Evolutionary conservation across 305 asterid genomes (phyloP).

Genomic region (Solanum chacoense): DNA sequence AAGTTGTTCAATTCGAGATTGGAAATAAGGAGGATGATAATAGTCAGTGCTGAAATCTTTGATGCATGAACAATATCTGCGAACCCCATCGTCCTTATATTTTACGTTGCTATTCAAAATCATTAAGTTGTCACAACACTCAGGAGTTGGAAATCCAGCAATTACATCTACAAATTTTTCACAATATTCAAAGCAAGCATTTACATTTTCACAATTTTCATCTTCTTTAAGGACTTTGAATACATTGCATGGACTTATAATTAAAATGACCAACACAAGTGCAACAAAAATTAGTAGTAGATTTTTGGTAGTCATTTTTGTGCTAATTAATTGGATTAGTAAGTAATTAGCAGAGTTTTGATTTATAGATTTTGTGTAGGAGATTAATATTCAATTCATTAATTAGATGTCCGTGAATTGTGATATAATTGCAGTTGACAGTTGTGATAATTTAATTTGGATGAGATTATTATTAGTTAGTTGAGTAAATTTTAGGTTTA

Average conservation of each 20-base stretch:
- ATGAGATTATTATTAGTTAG: not conserved
- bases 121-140: not conserved
- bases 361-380: not conserved
- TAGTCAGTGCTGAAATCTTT: not conserved
- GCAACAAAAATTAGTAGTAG: not conserved
- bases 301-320: not conserved
- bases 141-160: not conserved
- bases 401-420: not conserved
- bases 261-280: not conserved
- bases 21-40: not conserved
- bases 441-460: not conserved
- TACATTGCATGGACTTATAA: not conserved
- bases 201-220: not conserved
- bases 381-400: not conserved
- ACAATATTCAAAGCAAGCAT: not conserved
- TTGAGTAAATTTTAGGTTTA: too few relatives aligned
- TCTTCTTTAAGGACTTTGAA: not conserved
- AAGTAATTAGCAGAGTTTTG: not conserved
- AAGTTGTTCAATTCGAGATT: constrained; percentile 11
- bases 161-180: not conserved
- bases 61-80: constrained; percentile 13
- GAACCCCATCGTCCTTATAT: not conserved
- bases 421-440: not conserved
- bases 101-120: not conserved
- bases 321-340: not conserved